Conservation (phyloP, 768 basidiomycete genomes). For the Amanita inopinata region DNA sequence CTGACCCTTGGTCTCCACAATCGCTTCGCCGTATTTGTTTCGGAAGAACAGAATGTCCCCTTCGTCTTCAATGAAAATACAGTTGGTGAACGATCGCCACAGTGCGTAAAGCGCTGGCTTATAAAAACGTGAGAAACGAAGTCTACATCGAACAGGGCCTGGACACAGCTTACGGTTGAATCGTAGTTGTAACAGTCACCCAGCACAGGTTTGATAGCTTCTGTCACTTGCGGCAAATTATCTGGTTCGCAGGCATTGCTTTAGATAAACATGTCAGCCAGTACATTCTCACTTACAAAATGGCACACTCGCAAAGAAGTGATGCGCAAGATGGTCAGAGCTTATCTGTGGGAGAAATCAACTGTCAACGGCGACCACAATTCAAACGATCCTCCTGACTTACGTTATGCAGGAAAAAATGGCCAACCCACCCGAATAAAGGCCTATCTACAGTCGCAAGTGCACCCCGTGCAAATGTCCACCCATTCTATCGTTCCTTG, state of each 20-base stretch:
- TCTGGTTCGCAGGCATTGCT: constrained; percentile 21
- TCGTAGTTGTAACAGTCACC: constrained; percentile 50
- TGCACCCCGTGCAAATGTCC: constrained; percentile 54
- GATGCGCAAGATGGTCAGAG: constrained; percentile 47
- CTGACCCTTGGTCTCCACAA: constrained; percentile 11
- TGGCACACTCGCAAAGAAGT: constrained; percentile 48
- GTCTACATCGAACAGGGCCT: neutral
- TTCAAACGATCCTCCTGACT: constrained; percentile 10
- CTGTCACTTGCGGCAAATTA: constrained; percentile 37
- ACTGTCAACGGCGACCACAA: neutral
- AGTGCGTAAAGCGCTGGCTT: constrained; percentile 36
- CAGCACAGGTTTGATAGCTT: constrained; percentile 37
- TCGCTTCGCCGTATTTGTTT: constrained; percentile 34
- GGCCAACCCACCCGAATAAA: constrained; percentile 48
- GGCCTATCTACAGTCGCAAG: constrained; percentile 52
- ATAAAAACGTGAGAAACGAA: neutral
- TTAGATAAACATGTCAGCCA: neutral
- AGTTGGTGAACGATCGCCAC: constrained; percentile 51
- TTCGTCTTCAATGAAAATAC: constrained; percentile 47
- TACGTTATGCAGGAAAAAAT: constrained; percentile 47
- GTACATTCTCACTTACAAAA: constrained; percentile 36
- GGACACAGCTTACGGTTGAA: constrained; percentile 33
- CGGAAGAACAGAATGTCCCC: constrained; percentile 48
- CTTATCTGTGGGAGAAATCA: constrained; percentile 24
- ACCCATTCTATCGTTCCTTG: constrained; percentile 26